These are phyloP conservation scores for Marsdenia floribunda DNA, from an alignment of 257 asterid species.

Conservation along the genomic window DNA sequence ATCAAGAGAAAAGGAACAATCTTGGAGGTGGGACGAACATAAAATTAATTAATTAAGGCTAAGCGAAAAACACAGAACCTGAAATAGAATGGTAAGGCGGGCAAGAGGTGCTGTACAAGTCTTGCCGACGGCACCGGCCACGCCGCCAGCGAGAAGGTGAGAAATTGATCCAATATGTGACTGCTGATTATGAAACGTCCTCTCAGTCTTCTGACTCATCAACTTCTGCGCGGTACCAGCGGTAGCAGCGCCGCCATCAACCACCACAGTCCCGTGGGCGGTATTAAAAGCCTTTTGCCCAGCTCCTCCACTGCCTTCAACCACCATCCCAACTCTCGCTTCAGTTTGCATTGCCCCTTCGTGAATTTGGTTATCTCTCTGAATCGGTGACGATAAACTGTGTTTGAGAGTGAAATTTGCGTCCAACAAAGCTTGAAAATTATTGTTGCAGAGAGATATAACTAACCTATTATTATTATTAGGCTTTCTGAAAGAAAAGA, in stretches of 20 bases:
- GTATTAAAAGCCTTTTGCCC: conserved; percentile 37
- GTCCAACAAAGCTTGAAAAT: background rate
- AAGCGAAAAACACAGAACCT: conserved; percentile 29
- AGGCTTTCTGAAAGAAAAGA: background rate
- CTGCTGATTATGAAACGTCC: conserved; percentile 34
- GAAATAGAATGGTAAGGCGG: conserved; percentile 81
- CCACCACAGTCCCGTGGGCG: conserved; percentile 40
- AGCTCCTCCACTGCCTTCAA: conserved; percentile 37
- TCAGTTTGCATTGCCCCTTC: conserved; percentile 60
- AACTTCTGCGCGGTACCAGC: conserved; percentile 28
- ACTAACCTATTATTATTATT: background rate
- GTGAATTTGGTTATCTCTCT: background rate
- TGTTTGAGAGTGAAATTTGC: background rate
- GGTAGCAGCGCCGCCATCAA: conserved; percentile 33
- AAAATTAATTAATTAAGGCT: background rate
- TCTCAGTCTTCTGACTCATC: conserved; percentile 25
- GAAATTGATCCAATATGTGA: conserved; percentile 55
- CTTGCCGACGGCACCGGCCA: conserved; percentile 88
- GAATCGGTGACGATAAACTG: background rate
- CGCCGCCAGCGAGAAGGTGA: conserved; percentile 84
- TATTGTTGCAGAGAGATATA: background rate
- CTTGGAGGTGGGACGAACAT: background rate
- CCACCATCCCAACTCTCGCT: conserved; percentile 60
- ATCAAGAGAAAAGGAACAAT: background rate
- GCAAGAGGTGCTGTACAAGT: conserved; percentile 90